Percentiles rank a stretch among this genome's conserved stretches.
These are phyloP conservation scores for Botrytis deweyae DNA, from an alignment of 2,329 filamentous ascomycete species.

Conservation along the genomic window DNA sequence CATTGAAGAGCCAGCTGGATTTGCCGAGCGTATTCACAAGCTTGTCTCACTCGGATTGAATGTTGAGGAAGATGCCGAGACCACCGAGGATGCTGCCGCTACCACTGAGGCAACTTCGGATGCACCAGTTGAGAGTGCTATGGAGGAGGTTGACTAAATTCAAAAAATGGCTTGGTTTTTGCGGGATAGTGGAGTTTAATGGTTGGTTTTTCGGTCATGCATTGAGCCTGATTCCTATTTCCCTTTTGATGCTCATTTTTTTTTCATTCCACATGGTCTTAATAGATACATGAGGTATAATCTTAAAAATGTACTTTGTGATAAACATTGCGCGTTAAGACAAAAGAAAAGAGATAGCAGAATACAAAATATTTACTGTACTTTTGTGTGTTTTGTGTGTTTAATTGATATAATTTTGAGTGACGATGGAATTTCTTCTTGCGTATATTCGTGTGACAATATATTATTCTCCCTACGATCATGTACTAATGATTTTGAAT, in stretches of 20 bases:
- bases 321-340: constrained; percentile 19
- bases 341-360: constrained; percentile 18
- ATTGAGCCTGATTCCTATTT: constrained; percentile 20
- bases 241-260: background rate
- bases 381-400: background rate
- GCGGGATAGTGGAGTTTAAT: constrained; percentile 36
- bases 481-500: background rate
- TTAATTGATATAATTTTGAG: constrained; percentile 1
- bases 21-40: constrained; percentile 99
- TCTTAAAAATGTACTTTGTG: constrained; percentile 17
- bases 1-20: constrained; percentile 96
- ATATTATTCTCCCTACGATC: background rate
- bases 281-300: constrained; percentile 14
- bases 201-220: constrained; percentile 33
- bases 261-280: background rate
- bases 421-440: background rate
- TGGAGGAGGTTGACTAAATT: constrained; percentile 98
- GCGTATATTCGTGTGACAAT: too few relatives aligned
- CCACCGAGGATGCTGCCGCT: constrained; percentile 59
- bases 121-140: constrained; percentile 69
- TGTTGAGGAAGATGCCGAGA: constrained; percentile 90
- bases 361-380: constrained; percentile 20
- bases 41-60: constrained; percentile 96
- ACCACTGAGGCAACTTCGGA: constrained; percentile 59
- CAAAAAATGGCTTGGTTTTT: constrained; percentile 23